These are phyloP conservation scores for Termitomyces sp. DNA, from an alignment of 768 basidiomycete species.

Conservation along the genomic window DNA sequence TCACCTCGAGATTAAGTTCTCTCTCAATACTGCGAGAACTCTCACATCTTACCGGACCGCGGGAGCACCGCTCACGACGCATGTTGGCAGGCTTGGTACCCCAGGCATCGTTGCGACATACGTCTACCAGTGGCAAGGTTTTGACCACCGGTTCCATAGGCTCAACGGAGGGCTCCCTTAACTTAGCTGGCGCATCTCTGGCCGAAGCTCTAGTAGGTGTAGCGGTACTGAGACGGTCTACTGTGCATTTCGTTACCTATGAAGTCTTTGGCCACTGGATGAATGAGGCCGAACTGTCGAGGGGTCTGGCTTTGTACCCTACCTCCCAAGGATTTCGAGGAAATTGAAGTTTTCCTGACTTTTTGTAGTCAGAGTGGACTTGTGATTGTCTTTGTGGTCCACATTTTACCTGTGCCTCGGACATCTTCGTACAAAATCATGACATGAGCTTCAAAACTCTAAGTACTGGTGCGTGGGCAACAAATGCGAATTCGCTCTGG, in stretches of 20 bases:
- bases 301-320: too few relatives aligned
- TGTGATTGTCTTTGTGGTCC: too few relatives aligned
- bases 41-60: slow-evolving; percentile 46
- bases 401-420: too few relatives aligned
- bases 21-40: slow-evolving; percentile 43
- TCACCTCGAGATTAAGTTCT: slow-evolving; percentile 50
- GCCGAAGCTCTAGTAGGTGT: neutral
- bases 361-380: too few relatives aligned
- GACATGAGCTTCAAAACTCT: too few relatives aligned
- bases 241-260: slow-evolving; percentile 25
- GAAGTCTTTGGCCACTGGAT: slow-evolving; percentile 25
- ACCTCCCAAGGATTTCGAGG: too few relatives aligned
- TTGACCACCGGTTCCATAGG: slow-evolving; percentile 10
- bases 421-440: too few relatives aligned
- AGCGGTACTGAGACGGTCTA: neutral
- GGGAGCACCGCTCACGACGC: slow-evolving; percentile 31
- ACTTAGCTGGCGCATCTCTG: neutral
- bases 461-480: too few relatives aligned
- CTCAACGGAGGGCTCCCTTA: slow-evolving; percentile 1
- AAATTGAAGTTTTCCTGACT: too few relatives aligned
- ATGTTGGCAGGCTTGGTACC: neutral
- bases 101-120: neutral
- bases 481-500: too few relatives aligned
- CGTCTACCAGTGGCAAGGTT: neutral
- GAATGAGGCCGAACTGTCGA: slow-evolving; percentile 19